These are phyloP conservation scores for Calonectria hawksworthii DNA, from an alignment of 2,329 filamentous ascomycete species.

Conservation along the genomic window DNA sequence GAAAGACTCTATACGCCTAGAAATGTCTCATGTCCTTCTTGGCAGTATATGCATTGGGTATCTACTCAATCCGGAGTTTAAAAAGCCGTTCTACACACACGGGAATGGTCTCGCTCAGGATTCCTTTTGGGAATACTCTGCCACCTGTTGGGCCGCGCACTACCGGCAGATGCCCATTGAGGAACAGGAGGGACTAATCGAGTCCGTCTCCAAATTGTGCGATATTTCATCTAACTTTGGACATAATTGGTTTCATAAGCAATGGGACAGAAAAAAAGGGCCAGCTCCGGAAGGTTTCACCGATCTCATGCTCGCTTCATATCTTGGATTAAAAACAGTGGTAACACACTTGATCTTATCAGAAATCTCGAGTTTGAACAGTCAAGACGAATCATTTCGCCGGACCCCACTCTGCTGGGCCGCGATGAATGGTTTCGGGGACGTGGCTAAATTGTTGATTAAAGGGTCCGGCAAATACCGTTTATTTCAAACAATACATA, in stretches of 20 bases:
- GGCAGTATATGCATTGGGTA: slow-evolving; percentile 31
- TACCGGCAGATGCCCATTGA: neutral
- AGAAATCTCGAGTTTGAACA: neutral
- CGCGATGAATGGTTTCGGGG: neutral
- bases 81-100: neutral
- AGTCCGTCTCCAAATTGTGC: neutral
- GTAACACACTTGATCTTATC: neutral
- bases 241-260: neutral
- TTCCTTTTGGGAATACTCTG: slow-evolving; percentile 21
- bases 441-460: neutral
- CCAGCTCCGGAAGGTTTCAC: neutral
- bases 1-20: slow-evolving; percentile 27
- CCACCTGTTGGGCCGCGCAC: slow-evolving; percentile 25
- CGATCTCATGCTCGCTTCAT: neutral
- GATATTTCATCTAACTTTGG: neutral
- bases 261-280: neutral
- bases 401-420: neutral
- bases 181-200: neutral
- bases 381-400: neutral
- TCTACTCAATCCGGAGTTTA: slow-evolving; percentile 22
- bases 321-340: neutral
- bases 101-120: neutral
- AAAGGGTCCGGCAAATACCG: neutral
- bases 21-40: slow-evolving; percentile 32
- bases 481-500: neutral